These are phyloP conservation scores for Colletotrichum eremochloae DNA, from an alignment of 2,329 filamentous ascomycete species.

Conservation along the genomic window DNA sequence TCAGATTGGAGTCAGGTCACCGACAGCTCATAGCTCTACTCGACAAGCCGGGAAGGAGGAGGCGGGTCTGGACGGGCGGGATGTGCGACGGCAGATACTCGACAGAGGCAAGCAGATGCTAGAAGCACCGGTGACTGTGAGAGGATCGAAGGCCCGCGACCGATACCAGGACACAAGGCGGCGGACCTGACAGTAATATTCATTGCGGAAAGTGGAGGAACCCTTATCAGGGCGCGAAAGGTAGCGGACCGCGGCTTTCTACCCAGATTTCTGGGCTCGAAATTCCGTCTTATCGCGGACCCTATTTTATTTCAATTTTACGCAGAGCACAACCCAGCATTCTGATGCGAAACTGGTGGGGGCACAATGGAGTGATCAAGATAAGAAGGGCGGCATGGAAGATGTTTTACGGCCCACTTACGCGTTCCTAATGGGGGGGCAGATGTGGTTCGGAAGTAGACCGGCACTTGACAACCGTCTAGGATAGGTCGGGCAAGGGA, in stretches of 20 bases:
- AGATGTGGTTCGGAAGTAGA: constrained; percentile 38
- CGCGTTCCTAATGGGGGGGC: constrained; percentile 31
- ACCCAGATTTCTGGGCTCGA: constrained; percentile 31
- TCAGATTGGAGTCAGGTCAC: constrained; percentile 16
- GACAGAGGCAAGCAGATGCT: constrained; percentile 18
- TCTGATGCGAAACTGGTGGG: constrained; percentile 40
- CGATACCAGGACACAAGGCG: constrained; percentile 18
- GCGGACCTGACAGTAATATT: constrained; percentile 36
- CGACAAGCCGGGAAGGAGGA: neutral
- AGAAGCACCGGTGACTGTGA: constrained; percentile 22
- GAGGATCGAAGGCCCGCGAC: constrained; percentile 18
- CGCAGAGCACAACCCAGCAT: constrained; percentile 29
- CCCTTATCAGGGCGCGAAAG: constrained; percentile 35
- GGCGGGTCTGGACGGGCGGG: neutral
- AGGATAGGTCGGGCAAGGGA: constrained; percentile 33
- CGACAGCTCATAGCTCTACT: constrained; percentile 27
- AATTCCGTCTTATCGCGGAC: neutral
- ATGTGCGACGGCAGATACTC: neutral
- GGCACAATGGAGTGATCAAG: constrained; percentile 32
- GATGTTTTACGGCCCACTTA: constrained; percentile 30
- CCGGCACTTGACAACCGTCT: constrained; percentile 31
- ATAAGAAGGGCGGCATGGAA: constrained; percentile 35
- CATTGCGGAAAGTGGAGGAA: constrained; percentile 40
- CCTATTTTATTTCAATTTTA: neutral
- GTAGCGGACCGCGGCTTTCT: constrained; percentile 14